phyloP scores from a whole-genome alignment of 1,139 yeast genomes.

The Yamadazyma conglobata region DNA sequence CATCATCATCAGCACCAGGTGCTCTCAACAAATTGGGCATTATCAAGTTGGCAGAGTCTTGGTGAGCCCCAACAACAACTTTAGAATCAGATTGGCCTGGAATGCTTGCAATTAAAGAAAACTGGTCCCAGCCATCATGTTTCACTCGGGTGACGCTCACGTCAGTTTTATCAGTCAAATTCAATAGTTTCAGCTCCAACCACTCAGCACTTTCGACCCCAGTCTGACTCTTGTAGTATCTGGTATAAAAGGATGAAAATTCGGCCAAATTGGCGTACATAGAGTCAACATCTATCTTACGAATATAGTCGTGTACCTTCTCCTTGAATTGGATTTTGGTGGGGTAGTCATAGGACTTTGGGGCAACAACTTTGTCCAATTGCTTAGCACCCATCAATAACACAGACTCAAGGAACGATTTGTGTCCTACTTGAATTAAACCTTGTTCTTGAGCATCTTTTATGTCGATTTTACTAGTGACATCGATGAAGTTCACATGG shows the following conservation, averaged over 20 bases:
- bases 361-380: constrained; percentile 17
- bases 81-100: constrained; percentile 35
- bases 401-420: constrained; percentile 14
- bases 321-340: constrained; percentile 31
- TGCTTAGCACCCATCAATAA: constrained; percentile 31
- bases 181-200: constrained; percentile 52
- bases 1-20: constrained; percentile 97
- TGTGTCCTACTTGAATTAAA: constrained; percentile 18
- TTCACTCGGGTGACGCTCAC: constrained; percentile 27
- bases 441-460: constrained; percentile 32
- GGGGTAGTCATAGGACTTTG: constrained; percentile 54
- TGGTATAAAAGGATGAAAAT: constrained; percentile 70
- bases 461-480: constrained; percentile 44
- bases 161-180: constrained; percentile 39
- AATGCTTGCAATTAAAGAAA: constrained; percentile 38
- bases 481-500: constrained; percentile 65
- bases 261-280: constrained; percentile 55
- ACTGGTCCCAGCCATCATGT: constrained; percentile 45
- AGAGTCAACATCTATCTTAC: constrained; percentile 38
- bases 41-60: constrained; percentile 75
- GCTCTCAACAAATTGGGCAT: constrained; percentile 70
- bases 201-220: constrained; percentile 76
- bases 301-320: constrained; percentile 39
- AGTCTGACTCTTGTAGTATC: constrained; percentile 70
- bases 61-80: constrained; percentile 85